A percentile compares a stretch with the other conserved stretches of the same genome.
Conservation (phyloP, 1,139 yeast species). For the Blastobotrys ciferrii region DNA sequence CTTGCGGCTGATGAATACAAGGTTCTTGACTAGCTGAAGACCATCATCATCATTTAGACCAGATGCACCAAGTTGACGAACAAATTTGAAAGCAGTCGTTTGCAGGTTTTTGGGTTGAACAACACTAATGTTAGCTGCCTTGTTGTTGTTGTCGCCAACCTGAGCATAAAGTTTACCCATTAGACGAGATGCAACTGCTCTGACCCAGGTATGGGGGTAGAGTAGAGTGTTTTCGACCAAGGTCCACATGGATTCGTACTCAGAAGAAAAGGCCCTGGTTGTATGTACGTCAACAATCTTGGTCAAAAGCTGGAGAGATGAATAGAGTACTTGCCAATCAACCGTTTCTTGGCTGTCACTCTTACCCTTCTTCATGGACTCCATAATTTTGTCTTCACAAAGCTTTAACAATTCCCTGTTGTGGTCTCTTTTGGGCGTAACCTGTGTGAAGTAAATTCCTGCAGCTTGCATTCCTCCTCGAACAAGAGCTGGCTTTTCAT, state of each 20-base stretch:
- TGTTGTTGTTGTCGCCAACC: conserved; percentile 33
- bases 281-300: conserved; percentile 35
- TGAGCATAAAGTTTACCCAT: conserved; percentile 49
- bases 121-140: conserved; percentile 19
- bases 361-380: conserved; percentile 26
- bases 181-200: conserved; percentile 66
- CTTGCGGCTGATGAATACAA: conserved; percentile 57
- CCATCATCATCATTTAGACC: conserved; percentile 63
- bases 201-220: conserved; percentile 92
- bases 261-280: conserved; percentile 34
- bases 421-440: conserved; percentile 39
- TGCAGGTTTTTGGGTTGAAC: conserved; percentile 44
- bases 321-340: conserved; percentile 77
- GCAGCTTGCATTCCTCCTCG: conserved; percentile 79
- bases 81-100: conserved; percentile 60
- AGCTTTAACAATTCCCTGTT: conserved; percentile 20
- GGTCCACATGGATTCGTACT: conserved; percentile 48
- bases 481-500: conserved; percentile 52
- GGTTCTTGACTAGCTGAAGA: conserved; percentile 61
- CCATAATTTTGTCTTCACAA: conserved; percentile 25
- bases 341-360: conserved; percentile 25
- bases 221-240: conserved; percentile 55
- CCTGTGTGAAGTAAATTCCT: conserved; percentile 56
- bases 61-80: conserved; percentile 84
- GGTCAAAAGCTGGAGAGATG: conserved; percentile 55